Evolutionary conservation across 768 basidiomycete genomes (phyloP), one percentile per base, ranked within the genome.

Genomic region (Suillus variegatus): DNA sequence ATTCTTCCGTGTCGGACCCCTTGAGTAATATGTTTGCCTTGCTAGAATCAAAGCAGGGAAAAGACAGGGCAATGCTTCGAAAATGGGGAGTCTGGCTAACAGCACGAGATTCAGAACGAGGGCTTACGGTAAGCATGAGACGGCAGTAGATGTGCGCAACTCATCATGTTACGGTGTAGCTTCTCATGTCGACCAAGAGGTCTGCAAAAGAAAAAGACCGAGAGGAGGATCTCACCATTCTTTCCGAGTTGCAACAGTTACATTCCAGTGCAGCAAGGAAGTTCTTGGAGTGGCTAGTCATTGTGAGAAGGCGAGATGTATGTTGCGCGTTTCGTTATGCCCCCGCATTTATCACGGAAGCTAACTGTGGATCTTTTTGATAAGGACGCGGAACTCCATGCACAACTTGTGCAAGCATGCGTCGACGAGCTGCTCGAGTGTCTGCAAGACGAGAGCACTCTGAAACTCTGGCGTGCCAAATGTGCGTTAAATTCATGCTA

Each of bases 51-150:
- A 49, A n/a, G 68, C 77, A 66, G 62, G 52, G 2, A 68, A 85
- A 82, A 65, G 88, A 93, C 70, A 84, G 85, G 32, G 71, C 78
- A 3, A 71, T 94, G 61, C 85, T 87, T 5, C 88, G 90, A 66
- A 82, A 85, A 61, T 95, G 94, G 88, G 90, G 86, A 3, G 77
- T 93, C 9, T 97, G 95, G 95, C 77, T 97, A 25, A 83, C 88
- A 3, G 85, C 84, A 68, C 83, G 84, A 44, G 88, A 93, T 75
- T 79, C 86, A 0, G 88, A 90, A 32, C 85, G 83, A 52, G 94
- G 89, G 5, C 75, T 97, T 32, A 87, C 88, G 80, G 94, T 92
- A 66, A 56, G 73, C 70, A 54, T 51, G 56, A 46, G 20, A 60
- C 18, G 18, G 5, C 6, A 18, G 18, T 22, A 58, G 13, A 2